Conservation (phyloP, 257 asterid genomes). For the Cruciata laevipes region DNA sequence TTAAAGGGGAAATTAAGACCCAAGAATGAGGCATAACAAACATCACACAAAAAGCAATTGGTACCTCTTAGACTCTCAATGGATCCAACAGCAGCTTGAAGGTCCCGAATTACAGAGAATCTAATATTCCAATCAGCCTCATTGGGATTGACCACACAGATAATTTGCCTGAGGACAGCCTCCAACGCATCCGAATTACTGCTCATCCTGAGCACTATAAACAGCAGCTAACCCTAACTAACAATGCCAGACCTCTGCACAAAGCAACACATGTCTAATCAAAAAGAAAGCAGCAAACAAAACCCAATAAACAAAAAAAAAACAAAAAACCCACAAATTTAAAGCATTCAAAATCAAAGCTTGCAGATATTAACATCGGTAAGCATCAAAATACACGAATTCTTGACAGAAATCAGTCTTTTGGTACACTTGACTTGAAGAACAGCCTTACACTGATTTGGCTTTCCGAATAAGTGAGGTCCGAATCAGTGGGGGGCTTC, state of each 20-base stretch:
- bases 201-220: constrained; percentile 35
- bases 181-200: constrained; percentile 44
- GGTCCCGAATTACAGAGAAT: constrained; percentile 42
- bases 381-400: not conserved
- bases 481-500: not conserved
- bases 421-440: no score
- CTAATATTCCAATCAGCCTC: constrained; percentile 62
- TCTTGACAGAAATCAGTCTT: not conserved
- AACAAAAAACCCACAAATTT: not conserved
- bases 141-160: constrained; percentile 45
- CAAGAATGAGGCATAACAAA: not conserved
- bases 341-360: not conserved
- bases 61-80: constrained; percentile 80
- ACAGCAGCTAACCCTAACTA: not conserved
- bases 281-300: not conserved
- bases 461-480: not conserved
- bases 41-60: constrained; percentile 21
- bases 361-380: not conserved
- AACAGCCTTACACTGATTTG: not conserved
- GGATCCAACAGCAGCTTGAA: constrained; percentile 47
- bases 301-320: not conserved
- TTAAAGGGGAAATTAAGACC: not conserved
- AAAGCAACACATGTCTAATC: not conserved
- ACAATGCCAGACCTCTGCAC: not conserved
- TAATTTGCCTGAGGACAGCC: constrained; percentile 40